Evolutionary conservation across 2,329 filamentous ascomycete species (phyloP).

Genomic region (Arachnomyces sp.): DNA sequence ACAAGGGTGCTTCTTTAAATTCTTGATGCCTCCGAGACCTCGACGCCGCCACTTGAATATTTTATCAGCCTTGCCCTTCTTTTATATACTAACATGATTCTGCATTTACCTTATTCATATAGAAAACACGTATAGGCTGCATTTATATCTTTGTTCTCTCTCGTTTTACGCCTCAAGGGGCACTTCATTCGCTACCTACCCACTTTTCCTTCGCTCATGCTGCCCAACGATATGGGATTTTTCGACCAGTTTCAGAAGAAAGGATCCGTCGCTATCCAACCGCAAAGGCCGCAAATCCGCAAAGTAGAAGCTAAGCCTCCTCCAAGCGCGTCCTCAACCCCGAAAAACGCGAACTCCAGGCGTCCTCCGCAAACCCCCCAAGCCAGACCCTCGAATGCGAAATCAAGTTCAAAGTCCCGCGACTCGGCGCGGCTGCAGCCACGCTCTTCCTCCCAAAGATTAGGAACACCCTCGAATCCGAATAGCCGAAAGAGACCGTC

Average conservation of each 20-base stretch:
- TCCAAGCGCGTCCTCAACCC: constrained; percentile 21
- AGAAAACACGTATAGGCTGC: no score
- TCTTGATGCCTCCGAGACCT: no score
- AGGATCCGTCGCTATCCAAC: constrained; percentile 33
- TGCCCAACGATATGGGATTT: constrained; percentile 35
- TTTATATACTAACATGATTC: no score
- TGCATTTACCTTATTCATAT: no score
- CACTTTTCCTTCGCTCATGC: no score
- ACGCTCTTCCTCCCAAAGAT: constrained; percentile 24
- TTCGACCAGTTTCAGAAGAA: constrained; percentile 39
- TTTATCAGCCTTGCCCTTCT: no score
- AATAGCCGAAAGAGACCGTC: constrained; percentile 29
- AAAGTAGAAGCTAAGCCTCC: constrained; percentile 32
- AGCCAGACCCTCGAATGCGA: background rate
- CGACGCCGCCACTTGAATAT: no score
- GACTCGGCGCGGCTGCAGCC: constrained; percentile 21
- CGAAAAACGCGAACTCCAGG: constrained; percentile 15
- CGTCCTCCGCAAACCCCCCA: background rate
- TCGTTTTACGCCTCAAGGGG: no score
- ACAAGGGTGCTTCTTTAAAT: no score
- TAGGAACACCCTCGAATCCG: constrained; percentile 21
- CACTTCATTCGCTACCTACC: no score
- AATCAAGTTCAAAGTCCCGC: constrained; percentile 7
- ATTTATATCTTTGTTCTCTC: no score
- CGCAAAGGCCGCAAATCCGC: constrained; percentile 34